These are phyloP conservation scores for Epichloe glyceriae DNA, from an alignment of 2,329 filamentous ascomycete genomes.

Conservation along the genomic window DNA sequence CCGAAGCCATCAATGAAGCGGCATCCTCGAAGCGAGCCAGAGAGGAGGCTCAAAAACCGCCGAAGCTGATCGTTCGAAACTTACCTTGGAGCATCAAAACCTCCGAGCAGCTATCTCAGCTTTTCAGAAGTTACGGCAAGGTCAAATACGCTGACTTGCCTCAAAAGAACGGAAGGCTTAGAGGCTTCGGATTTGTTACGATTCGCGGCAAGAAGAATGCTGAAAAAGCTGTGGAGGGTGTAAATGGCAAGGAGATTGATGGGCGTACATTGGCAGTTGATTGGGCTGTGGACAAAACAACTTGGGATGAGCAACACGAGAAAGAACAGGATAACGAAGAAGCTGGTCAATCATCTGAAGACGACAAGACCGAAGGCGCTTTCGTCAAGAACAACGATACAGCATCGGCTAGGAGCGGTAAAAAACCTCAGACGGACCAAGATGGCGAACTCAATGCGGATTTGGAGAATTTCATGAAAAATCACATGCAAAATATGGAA, in stretches of 20 bases:
- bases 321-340: constrained; percentile 26
- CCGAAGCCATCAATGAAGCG: constrained; percentile 27
- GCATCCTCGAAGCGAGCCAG: constrained; percentile 41
- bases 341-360: constrained; percentile 16
- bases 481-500: constrained; percentile 42
- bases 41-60: constrained; percentile 45
- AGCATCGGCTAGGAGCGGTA: constrained; percentile 14
- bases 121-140: constrained; percentile 84
- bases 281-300: constrained; percentile 87
- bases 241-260: constrained; percentile 86
- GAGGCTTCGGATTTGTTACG: constrained; percentile 88
- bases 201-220: constrained; percentile 82
- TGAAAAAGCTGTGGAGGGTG: constrained; percentile 67
- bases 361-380: constrained; percentile 19
- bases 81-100: constrained; percentile 92
- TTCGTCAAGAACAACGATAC: constrained; percentile 17
- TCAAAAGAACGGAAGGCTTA: constrained; percentile 59
- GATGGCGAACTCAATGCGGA: constrained; percentile 31
- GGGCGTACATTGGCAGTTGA: constrained; percentile 84
- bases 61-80: constrained; percentile 82
- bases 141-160: constrained; percentile 80
- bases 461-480: constrained; percentile 44
- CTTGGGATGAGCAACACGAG: constrained; percentile 57
- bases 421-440: constrained; percentile 18
- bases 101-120: constrained; percentile 60